These are phyloP conservation scores for Melampsora abietis-canadensis DNA, from an alignment of 1,284 basidiomycete species.

Conservation along the genomic window DNA sequence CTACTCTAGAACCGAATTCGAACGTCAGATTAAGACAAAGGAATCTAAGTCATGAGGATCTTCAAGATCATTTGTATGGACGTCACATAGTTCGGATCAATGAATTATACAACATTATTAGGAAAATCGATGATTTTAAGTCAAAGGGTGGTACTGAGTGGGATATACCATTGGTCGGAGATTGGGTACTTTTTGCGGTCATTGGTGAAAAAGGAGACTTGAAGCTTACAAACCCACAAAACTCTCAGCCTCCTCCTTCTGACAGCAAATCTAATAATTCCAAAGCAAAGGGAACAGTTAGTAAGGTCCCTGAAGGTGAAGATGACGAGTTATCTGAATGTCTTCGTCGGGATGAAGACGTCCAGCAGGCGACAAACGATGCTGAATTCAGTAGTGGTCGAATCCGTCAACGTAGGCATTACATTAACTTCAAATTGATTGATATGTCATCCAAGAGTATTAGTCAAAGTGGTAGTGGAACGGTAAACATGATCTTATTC, in stretches of 20 bases:
- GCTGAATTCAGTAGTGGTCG: conserved; percentile 30
- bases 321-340: conserved; percentile 11
- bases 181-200: conserved; percentile 86
- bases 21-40: conserved; percentile 79
- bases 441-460: conserved; percentile 64
- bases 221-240: conserved; percentile 57
- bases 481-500: conserved; percentile 77
- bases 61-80: conserved; percentile 77
- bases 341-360: conserved; percentile 45
- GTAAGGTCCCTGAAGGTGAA: conserved; percentile 24
- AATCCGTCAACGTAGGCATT: conserved; percentile 65
- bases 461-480: conserved; percentile 71
- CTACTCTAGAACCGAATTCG: conserved; percentile 78
- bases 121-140: conserved; percentile 67
- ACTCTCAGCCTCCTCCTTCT: background rate
- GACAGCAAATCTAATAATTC: background rate
- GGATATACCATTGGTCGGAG: conserved; percentile 82
- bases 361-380: conserved; percentile 47
- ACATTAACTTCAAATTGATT: conserved; percentile 78
- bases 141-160: conserved; percentile 61
- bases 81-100: conserved; percentile 84
- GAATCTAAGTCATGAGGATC: conserved; percentile 66
- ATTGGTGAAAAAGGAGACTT: conserved; percentile 77
- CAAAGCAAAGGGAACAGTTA: conserved; percentile 29
- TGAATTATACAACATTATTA: conserved; percentile 76